These are phyloP conservation scores for Cadophora gregata DNA, from an alignment of 2,329 filamentous ascomycete species.

Conservation along the genomic window DNA sequence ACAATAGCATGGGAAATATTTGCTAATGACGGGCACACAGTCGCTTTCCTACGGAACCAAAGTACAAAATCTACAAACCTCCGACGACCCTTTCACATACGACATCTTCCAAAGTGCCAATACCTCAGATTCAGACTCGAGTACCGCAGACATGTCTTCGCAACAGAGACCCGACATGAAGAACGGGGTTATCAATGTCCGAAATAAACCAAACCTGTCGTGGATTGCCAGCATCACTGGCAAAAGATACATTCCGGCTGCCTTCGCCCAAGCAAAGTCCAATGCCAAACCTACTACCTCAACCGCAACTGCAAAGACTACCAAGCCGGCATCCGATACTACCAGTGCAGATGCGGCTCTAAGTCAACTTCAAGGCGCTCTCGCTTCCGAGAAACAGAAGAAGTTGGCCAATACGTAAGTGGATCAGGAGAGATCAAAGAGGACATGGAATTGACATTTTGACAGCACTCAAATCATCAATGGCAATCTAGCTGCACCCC, in stretches of 20 bases:
- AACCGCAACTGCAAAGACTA: conserved; percentile 35
- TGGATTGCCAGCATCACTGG: neutral
- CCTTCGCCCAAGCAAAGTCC: conserved; percentile 10
- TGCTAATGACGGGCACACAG: conserved; percentile 49
- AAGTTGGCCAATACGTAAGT: conserved; percentile 55
- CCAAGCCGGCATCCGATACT: conserved; percentile 43
- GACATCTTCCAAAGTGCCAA: conserved; percentile 61
- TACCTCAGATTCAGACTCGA: conserved; percentile 58
- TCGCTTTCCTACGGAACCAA: conserved; percentile 58
- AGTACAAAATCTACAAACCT: conserved; percentile 54
- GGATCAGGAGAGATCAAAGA: conserved; percentile 2
- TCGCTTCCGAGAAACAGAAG: conserved; percentile 52
- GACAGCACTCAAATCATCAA: conserved; percentile 50
- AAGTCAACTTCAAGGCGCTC: conserved; percentile 54
- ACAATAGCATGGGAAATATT: conserved; percentile 14
- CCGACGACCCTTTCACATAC: conserved; percentile 54
- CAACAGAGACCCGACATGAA: conserved; percentile 26
- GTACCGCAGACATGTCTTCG: conserved; percentile 42
- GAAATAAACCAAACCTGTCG: conserved; percentile 13
- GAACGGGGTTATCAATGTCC: conserved; percentile 2
- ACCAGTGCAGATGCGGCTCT: conserved; percentile 56
- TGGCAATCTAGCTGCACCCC: conserved; percentile 38
- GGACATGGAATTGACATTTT: conserved; percentile 42
- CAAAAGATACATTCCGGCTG: neutral
- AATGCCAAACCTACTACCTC: conserved; percentile 26